Evolutionary conservation across 192 early-diverging fungal species (phyloP), one percentile per base, ranked within the genome.

Genomic region (Glomus cerebriforme): DNA sequence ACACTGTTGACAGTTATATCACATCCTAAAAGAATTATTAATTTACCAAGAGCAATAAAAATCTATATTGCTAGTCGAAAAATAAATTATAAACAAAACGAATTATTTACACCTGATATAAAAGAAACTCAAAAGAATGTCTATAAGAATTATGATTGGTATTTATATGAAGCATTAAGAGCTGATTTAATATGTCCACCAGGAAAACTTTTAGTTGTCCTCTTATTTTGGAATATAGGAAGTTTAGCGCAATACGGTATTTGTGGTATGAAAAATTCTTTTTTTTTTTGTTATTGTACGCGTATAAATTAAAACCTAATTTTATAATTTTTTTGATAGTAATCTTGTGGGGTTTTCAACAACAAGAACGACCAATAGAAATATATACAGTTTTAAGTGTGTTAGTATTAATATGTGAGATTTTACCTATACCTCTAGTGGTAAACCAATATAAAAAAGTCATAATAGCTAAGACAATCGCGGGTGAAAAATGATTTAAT

Each of bases 211-310:
- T 47, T 67, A 10, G n/a, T 47, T 19, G 19, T 77, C 43, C 32
- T 77, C 12, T 43, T 27, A 17, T 49, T 77, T 49, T 77, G 75
- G 75, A 77, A 77, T 77, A 0, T 77, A 32, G 75, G 75, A 31
- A 77, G 75, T 66, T 43, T 77, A 17, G 62, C 24, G 0, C 75
- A 77, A 77, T 77, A 77, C 65, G 59, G 75, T 43, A 31, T 77
- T 49, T 59, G 49, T 31, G 39, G 75, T 77, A 66, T 66, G 64
- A 43, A 7, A 15, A 37, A 9, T 17, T 10, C 63, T 15, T 35
- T 62, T 29, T 26, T 12, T 26, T 7, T 13, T 10, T 19, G 19
- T 37, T 34, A 32, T 12, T 34, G 15, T 6, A 22, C 27, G 26
- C 7, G 24, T 31, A 45, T 73, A 27, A 19, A 54, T 12, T 58